Evolutionary conservation across 2,329 filamentous ascomycete species (phyloP).

Genomic region (Aurifilum marmelostoma): DNA sequence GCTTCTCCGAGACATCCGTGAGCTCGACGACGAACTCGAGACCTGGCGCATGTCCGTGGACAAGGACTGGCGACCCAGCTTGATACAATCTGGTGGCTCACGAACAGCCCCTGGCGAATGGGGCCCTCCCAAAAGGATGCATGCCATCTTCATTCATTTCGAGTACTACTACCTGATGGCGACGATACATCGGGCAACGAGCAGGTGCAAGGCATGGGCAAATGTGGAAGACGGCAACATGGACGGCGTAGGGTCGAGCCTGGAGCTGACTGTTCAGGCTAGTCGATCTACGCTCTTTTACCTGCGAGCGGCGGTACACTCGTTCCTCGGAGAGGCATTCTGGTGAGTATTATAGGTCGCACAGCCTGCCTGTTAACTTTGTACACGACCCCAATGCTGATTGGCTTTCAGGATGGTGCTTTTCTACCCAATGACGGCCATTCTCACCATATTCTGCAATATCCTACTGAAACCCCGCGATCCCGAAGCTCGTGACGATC

Average conservation of each 20-base stretch:
- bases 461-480: constrained; percentile 53
- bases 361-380: constrained; percentile 9
- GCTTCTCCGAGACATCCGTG: constrained; percentile 56
- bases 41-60: constrained; percentile 56
- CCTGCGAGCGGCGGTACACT: constrained; percentile 46
- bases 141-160: constrained; percentile 51
- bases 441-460: constrained; percentile 59
- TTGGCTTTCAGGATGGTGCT: constrained; percentile 50
- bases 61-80: constrained; percentile 47
- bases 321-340: constrained; percentile 51
- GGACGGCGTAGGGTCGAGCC: constrained; percentile 54
- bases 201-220: constrained; percentile 50
- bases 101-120: constrained; percentile 20
- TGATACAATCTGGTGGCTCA: constrained; percentile 34
- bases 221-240: constrained; percentile 41
- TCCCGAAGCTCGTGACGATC: constrained; percentile 47
- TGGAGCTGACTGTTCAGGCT: constrained; percentile 57
- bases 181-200: constrained; percentile 58
- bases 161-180: constrained; percentile 61
- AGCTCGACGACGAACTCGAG: constrained; percentile 61
- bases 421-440: constrained; percentile 60
- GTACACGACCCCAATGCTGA: constrained; percentile 27
- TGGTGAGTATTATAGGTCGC: constrained; percentile 46
- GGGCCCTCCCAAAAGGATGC: constrained; percentile 42
- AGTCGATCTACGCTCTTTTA: constrained; percentile 58